Evolutionary conservation across 768 basidiomycete genomes (phyloP), one percentile per base, ranked within the genome.

Genomic region (Suillus cothurnatus): DNA sequence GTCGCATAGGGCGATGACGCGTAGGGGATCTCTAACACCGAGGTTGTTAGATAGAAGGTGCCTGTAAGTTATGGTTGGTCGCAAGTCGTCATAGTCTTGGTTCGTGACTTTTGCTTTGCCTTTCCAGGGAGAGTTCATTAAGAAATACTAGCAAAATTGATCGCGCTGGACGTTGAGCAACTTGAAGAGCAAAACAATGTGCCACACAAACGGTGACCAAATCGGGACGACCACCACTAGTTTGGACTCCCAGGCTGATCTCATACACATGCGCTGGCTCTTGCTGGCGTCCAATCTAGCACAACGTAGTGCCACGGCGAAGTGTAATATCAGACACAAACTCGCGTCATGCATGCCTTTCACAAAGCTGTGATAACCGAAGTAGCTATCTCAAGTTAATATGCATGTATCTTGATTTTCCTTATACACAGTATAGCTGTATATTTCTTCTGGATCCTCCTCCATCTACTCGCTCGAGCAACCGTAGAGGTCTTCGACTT

Each of bases 1-100:
- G 72, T 98, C 95, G 74, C 94, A 95, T 52, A 97, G 89, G 0
- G 94, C 95, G 43, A 98, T 83, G 53, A 91, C 91, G 14, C 95
- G 88, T 2, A 95, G 79, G 1, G 93, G 93, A 73, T 94, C 92
- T 70, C 81, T 84, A 45, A 87, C 85, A 23, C 90, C 90, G 19
- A 88, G 84, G 67, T 84, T 88, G 34, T 86, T 84, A 1, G 89
- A 86, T 49, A 88, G 82, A 14, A 94, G 71, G 70, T 94, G 93
- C 12, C 92, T 85, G 75, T 94, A 95, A 7, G 93, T 94, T 66
- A 95, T 89, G 2, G 73, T 75, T 15, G 88, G 91, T 67, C 81
- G 78, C 63, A 91, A 81, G 71, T 92, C 90, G 55, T 84, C 80
- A 65, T 85, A 88, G 67, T 86, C 84, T 53, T 80, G 64, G 21